Evolutionary conservation across 176 grass and related monocot genomes (phyloP), one percentile per base, ranked within the genome.

Genomic region (Secale cereale): DNA sequence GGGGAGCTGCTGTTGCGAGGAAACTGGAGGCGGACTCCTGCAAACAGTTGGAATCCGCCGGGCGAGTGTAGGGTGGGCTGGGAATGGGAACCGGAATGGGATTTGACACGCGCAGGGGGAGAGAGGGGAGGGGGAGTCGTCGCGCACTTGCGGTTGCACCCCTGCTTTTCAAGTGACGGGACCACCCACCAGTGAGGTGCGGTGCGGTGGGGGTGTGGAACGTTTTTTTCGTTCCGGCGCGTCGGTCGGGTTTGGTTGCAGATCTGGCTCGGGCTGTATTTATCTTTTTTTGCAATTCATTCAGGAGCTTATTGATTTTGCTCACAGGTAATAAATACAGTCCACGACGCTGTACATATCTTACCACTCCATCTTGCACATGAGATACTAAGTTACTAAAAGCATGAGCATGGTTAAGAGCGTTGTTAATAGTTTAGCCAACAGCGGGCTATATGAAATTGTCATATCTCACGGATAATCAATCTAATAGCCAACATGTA

Each of bases 121-220:
- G 16, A 1, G 48, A 46, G 41, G 32, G n/a, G n/a, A 13, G 6
- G 25, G 30, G 28, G 37, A 30, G 85, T 87, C 89, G 81, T 70
- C 87, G 70, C 68, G 68, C 22, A 71, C 35, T 37, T 71, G 39
- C 41, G 50, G 71, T 50, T 50, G 81, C 81, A 35, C 66, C 29
- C 50, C 17, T 84, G 85, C 89, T 87, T 87, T 87, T 84, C 89
- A 91, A 87, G 85, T 84, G 85, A 82, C 19, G 81, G 89, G 76
- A 70, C 81, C 80, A 68, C 66, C 79, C 79, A 65, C 78, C 71
- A 56, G 50, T 26, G 56, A 59, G 39, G 63, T 54, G 69, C 19
- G 65, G 63, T 63, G 61, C 33, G 59, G 54, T 22, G 54, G 54
- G 54, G 54, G 54, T 1, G 54, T 9, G 54, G 54, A 2, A 57